Base-by-base conservation (phyloP, 2,329 filamentous ascomycete genomes). In the Colletotrichum falcatum region DNA sequence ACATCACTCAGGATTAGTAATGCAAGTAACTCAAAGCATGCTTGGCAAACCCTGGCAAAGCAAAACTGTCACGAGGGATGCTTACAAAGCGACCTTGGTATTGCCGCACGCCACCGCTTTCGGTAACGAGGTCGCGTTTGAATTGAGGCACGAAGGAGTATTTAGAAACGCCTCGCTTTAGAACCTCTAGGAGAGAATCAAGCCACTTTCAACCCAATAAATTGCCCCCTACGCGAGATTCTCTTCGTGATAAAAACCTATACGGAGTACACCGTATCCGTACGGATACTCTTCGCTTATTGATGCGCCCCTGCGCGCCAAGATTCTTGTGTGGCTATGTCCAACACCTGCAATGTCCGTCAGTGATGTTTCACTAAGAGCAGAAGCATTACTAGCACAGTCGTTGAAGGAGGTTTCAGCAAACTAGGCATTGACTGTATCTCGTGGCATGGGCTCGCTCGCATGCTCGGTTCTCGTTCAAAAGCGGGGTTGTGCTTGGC, bases 271-370 rank as follows among this genome's bases (percentile, higher is more conserved):
- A 16, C 26, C 8, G 23, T 28, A n/a, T n/a, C n/a, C n/a, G n/a
- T n/a, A n/a, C n/a, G n/a, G n/a, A n/a, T n/a, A 3, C 23, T 3
- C 30, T n/a, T 39, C 33, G 18, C 18, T 18, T 18, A 6, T 23
- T 18, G 16, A 16, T 4, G 33, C 28, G 26, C 11, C 20, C 35
- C 28, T 49, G 37, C 59, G 6, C 65, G 65, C 65, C 65, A 56
- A 63, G 59, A 28, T 46, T 42, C 26, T 16, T 14, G 53, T 23
- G 65, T 67, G 59, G 59, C 65, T 42, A 49, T 63, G 65, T 33
- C 12, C 48, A 30, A 30, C 28, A 30, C 26, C 37, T 33, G n/a
- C n/a, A n/a, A n/a, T n/a, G n/a, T n/a, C n/a, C n/a, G 30, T 33
- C 30, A 30, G n/a, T 46, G 9, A 39, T 39, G 30, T 28, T 14